Conservation (phyloP, 2,329 filamentous ascomycete genomes). For the Colletotrichum spinosum region DNA sequence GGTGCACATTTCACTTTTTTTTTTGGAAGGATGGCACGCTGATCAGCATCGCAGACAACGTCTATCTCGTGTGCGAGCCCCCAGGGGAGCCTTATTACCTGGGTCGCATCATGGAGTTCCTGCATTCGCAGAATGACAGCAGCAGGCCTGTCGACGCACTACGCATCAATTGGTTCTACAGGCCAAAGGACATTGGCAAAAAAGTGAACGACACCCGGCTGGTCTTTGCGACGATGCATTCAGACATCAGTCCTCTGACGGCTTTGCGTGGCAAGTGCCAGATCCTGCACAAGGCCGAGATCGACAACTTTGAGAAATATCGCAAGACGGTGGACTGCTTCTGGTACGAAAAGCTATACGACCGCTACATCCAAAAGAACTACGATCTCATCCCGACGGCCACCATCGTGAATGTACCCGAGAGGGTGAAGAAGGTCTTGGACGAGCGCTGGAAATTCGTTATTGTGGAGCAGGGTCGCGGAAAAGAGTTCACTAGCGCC, state of each 20-base stretch:
- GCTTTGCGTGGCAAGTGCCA: conserved; percentile 93
- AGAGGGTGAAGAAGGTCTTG: conserved; percentile 93
- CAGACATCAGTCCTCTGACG: conserved; percentile 91
- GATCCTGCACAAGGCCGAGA: conserved; percentile 89
- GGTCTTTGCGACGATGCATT: conserved; percentile 98
- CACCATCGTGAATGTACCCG: conserved; percentile 95
- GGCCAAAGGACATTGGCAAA: conserved; percentile 93
- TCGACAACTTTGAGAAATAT: conserved; percentile 83
- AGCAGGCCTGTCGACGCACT: conserved; percentile 83
- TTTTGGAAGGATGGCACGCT: conserved; percentile 38
- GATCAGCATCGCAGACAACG: conserved; percentile 68
- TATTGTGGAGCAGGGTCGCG: conserved; percentile 90
- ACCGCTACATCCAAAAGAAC: conserved; percentile 97
- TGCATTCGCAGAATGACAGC: conserved; percentile 82
- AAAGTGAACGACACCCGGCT: conserved; percentile 91
- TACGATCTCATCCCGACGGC: conserved; percentile 96
- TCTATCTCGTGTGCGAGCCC: conserved; percentile 97
- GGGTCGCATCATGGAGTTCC: conserved; percentile 97
- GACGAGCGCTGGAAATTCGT: conserved; percentile 98
- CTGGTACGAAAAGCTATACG: conserved; percentile 97
- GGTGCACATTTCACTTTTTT: background rate
- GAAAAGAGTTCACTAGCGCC: conserved; percentile 94
- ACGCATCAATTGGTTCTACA: conserved; percentile 98
- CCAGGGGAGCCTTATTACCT: conserved; percentile 98
- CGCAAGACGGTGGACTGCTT: conserved; percentile 89